Evolutionary conservation across 352 stramenopile species (phyloP), one percentile per base, ranked within the genome.

Genomic region (Phytophthora pisi): DNA sequence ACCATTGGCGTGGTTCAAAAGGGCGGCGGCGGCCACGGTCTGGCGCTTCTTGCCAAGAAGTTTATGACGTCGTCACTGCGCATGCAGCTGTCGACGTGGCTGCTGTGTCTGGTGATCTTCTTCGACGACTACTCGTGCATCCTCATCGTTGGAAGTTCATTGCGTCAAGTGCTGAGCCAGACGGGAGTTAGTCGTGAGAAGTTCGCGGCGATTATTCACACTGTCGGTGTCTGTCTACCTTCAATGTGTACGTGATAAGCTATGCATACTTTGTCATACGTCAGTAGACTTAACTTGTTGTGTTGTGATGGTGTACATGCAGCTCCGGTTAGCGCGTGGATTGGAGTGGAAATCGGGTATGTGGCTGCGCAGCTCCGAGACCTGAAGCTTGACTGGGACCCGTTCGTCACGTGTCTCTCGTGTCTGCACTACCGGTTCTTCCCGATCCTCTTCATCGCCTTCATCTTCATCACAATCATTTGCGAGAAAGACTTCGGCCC

Each of bases 111-210:
- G 52, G 71, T 95, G 57, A 95, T 97, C 68, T 97, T 97, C 80
- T 97, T 97, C 62, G 91, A 97, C 66, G 91, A 97, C 74, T 97
- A 97, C 76, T 96, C 90, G 64, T 96, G 85, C 65, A 96, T 96
- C 49, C 69, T 97, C 16, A 97, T 97, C 72, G 87, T 97, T 47
- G 91, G 91, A 57, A 96, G 87, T 72, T 94, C 89, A 54, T 74
- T 95, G 51, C 86, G 87, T 28, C 86, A 90, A 62, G 87, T 95
- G 38, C 57, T 96, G 40, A 91, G 82, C 57, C 75, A 94, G 57
- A 95, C 86, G 1, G 84, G 89, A 42, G 89, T 97, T 50, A 95
- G 86, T 57, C 81, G 80, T 16, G 90, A 96, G 53, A 97, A 97
- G 57, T 96, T 97, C 57, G 90, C 91, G 9, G 91, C 81, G 16